Evolutionary conservation across 2,329 filamentous ascomycete genomes (phyloP).

Genomic region (Arthrobotrys entomopaga): DNA sequence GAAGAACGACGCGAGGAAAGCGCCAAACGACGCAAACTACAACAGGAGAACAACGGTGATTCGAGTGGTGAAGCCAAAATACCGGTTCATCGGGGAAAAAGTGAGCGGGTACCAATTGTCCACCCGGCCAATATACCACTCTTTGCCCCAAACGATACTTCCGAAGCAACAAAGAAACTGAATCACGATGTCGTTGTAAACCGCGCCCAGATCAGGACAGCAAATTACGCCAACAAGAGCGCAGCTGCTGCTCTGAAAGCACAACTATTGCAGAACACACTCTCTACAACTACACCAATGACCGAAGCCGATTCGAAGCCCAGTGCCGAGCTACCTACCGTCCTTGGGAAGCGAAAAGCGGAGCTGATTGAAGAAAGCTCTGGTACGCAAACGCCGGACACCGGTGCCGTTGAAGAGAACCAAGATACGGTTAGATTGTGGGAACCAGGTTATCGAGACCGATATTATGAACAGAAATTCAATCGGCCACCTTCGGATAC

Average conservation of each 20-base stretch:
- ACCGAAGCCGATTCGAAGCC: conserved; percentile 56
- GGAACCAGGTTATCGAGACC: conserved; percentile 93
- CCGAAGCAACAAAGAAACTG: conserved; percentile 70
- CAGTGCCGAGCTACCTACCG: conserved; percentile 61
- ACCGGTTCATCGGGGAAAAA: conserved; percentile 51
- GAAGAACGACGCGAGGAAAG: conserved; percentile 85
- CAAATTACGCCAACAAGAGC: conserved; percentile 89
- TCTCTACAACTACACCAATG: conserved; percentile 32
- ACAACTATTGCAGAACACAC: conserved; percentile 69
- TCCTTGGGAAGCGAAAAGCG: conserved; percentile 80
- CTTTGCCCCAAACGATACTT: conserved; percentile 69
- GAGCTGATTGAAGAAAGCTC: conserved; percentile 73
- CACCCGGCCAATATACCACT: conserved; percentile 67
- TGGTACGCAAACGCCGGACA: conserved; percentile 64
- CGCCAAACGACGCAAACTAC: conserved; percentile 78
- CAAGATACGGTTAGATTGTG: conserved; percentile 86
- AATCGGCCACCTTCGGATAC: conserved; percentile 79
- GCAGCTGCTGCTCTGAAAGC: conserved; percentile 89
- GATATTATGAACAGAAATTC: conserved; percentile 98
- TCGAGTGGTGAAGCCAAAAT: conserved; percentile 17
- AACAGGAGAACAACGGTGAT: conserved; percentile 66
- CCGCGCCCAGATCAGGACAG: conserved; percentile 72
- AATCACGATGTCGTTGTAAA: conserved; percentile 92
- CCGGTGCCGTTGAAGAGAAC: conserved; percentile 62
- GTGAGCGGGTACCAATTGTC: conserved; percentile 61